Conservation (phyloP, 495 filamentous ascomycete species). For the Amphirosellinia nigrospora region DNA sequence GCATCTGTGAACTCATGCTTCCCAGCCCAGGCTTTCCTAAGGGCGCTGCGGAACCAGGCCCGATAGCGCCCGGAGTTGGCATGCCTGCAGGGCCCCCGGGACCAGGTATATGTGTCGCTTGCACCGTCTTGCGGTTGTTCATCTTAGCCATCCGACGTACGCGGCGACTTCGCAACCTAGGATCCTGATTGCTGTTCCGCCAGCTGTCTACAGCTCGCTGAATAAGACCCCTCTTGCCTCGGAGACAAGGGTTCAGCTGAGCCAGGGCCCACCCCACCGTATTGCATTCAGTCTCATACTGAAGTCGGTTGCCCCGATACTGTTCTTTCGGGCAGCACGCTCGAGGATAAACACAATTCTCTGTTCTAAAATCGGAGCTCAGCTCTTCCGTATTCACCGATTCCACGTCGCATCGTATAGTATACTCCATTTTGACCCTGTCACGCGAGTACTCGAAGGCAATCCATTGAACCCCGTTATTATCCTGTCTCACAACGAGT, state of each 20-base stretch:
- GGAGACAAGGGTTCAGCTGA: constrained; percentile 85
- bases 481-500: constrained; percentile 91
- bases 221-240: constrained; percentile 93
- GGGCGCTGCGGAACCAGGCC: constrained; percentile 50
- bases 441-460: constrained; percentile 98
- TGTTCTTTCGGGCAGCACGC: constrained; percentile 95
- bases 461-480: constrained; percentile 98
- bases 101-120: constrained; percentile 53
- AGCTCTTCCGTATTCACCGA: constrained; percentile 91
- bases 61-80: constrained; percentile 51
- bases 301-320: constrained; percentile 91
- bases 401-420: constrained; percentile 96
- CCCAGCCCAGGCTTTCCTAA: constrained; percentile 63
- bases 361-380: constrained; percentile 87
- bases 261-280: constrained; percentile 97
- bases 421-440: constrained; percentile 99
- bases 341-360: constrained; percentile 97
- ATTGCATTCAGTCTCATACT: constrained; percentile 99
- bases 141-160: constrained; percentile 96
- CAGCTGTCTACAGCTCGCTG: constrained; percentile 98
- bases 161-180: constrained; percentile 83
- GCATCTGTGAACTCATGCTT: constrained; percentile 63
- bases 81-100: constrained; percentile 62
- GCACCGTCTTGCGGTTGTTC: constrained; percentile 74
- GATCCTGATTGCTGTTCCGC: constrained; percentile 98